Conservation (phyloP, 805 yeast species). For the Debaryomyces prosopidis region DNA sequence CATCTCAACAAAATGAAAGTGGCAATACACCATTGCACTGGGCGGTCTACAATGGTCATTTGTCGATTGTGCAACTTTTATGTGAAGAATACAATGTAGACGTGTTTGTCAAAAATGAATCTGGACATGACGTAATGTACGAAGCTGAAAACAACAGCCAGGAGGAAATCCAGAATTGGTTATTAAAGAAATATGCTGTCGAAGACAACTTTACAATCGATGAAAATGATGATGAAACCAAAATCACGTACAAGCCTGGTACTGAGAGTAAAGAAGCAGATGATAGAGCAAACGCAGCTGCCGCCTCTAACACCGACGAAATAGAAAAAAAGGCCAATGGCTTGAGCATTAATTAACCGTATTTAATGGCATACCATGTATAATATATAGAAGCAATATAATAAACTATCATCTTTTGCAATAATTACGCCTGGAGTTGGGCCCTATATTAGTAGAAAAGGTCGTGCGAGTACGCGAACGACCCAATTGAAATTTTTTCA, state of each 20-base stretch:
- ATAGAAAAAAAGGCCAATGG: slow-evolving; percentile 25
- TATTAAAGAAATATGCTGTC: slow-evolving; percentile 70
- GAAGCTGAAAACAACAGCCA: slow-evolving; percentile 85
- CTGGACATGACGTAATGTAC: slow-evolving; percentile 79
- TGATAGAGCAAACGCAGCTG: slow-evolving; percentile 34
- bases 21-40: slow-evolving; percentile 97
- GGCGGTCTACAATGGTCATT: slow-evolving; percentile 90
- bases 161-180: slow-evolving; percentile 75
- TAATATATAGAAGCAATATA: background rate
- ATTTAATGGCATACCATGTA: background rate
- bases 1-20: slow-evolving; percentile 55
- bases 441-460: background rate
- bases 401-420: no score
- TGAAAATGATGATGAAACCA: slow-evolving; percentile 41
- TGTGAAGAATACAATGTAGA: slow-evolving; percentile 79
- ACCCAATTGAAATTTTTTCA: slow-evolving; percentile 2
- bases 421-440: no score
- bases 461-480: slow-evolving; percentile 1
- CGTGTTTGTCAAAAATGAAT: slow-evolving; percentile 71
- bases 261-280: slow-evolving; percentile 46
- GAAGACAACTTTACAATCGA: slow-evolving; percentile 52
- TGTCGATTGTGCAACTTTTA: slow-evolving; percentile 64
- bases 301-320: slow-evolving; percentile 51
- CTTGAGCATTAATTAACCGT: slow-evolving; percentile 18
- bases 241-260: slow-evolving; percentile 43